Percentiles rank a stretch among this genome's conserved stretches.
phyloP scores from a whole-genome alignment of 305 asterid genomes.

The Solanum hybrid region DNA sequence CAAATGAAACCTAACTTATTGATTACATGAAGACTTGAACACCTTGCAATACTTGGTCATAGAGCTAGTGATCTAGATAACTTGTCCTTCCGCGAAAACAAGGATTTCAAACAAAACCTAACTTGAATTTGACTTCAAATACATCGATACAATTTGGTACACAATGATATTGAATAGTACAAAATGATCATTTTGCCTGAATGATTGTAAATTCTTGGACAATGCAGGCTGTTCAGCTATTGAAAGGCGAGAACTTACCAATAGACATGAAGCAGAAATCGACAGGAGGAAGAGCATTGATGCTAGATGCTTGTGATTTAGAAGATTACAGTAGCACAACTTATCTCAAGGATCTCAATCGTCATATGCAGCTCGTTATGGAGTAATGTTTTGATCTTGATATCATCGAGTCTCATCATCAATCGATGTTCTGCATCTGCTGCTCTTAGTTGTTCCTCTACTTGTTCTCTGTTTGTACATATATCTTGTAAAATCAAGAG shows the following conservation, averaged over 20 bases:
- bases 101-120: not conserved
- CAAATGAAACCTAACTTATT: not conserved
- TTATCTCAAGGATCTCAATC: slow-evolving; percentile 66
- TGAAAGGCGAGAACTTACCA: slow-evolving; percentile 60
- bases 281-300: slow-evolving; percentile 47
- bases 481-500: slow-evolving; percentile 1
- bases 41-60: not conserved
- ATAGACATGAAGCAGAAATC: slow-evolving; percentile 55
- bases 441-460: not conserved
- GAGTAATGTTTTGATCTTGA: slow-evolving; percentile 28
- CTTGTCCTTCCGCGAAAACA: not conserved
- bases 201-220: not conserved
- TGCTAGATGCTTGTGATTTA: slow-evolving; percentile 60
- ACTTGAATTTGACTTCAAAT: not conserved
- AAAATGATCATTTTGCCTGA: not conserved
- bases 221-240: slow-evolving; percentile 52
- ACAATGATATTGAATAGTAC: not conserved
- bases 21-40: not conserved
- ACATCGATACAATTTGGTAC: not conserved
- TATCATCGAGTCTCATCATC: not conserved
- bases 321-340: slow-evolving; percentile 65
- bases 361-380: slow-evolving; percentile 85
- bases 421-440: slow-evolving; percentile 1
- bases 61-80: not conserved
- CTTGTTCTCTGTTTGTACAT: not conserved